Base-by-base conservation (phyloP, 257 asterid species). In the Capsicum rhomboideum region DNA sequence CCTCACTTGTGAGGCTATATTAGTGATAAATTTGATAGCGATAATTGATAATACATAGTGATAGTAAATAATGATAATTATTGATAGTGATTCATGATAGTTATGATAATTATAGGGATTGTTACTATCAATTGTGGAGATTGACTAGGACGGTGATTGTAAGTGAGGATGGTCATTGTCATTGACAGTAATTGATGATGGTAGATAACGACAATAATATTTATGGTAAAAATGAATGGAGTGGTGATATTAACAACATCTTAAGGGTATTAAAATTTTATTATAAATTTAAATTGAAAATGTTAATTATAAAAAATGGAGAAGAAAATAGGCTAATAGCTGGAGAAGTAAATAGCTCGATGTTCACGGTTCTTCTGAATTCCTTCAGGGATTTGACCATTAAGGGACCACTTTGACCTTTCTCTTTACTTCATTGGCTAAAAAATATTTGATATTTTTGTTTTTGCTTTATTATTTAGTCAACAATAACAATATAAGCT, bases 371-470 rank as follows among this genome's bases (percentile, higher is more conserved):
- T 83, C 55, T 82, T 87, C 90, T 83, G 85, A 82, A 64, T 78
- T 72, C 9, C 83, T 83, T 84, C 88, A 82, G 86, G 86, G 75
- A 5, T 88, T 92, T 91, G 96, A 91, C 94, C 89, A 79, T 77
- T 79, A 6, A 54, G 55, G 96, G 92, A 92, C 94, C 92, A 91
- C 93, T 90, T 88, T 83, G 93, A 91, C 92, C 74, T 79, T 78
- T 81, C 74, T 54, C 63, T 75, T 75, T 28, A 21, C 0, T 14
- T 12, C n/a, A 74, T 8, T 23, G 58, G 80, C 8, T 13, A 74
- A 72, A 34, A n/a, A 11, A 6, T 12, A 4, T 63, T 12, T 31
- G 4, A 31, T 18, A 17, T 69, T 69, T 37, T 37, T 20, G 0
- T 5, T 40, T 42, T 11, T 5, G 40, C 40, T 34, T 34, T 34